Conservation (phyloP, 352 stramenopile species). For the Globisporangium middletonii region DNA sequence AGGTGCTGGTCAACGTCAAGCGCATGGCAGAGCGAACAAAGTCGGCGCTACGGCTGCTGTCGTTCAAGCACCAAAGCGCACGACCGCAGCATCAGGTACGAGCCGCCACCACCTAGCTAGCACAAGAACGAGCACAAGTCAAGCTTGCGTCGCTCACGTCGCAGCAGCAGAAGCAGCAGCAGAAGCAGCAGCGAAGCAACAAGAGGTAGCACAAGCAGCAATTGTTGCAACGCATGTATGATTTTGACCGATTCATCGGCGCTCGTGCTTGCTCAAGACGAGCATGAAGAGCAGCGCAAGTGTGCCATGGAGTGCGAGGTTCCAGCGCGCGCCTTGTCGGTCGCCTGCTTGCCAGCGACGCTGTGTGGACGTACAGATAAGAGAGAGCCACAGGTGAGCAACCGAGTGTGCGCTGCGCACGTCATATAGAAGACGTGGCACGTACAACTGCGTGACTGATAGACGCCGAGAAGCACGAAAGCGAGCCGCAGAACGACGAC, state of each 20-base stretch:
- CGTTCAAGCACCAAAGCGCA: too few species aligned
- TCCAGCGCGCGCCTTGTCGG: slow-evolving; percentile 40
- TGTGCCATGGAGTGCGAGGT: slow-evolving; percentile 37
- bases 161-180: too few species aligned
- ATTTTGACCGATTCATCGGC: background rate
- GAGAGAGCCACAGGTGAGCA: slow-evolving; percentile 1
- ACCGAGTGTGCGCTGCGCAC: background rate
- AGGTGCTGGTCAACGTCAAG: too few species aligned
- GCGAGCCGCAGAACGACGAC: slow-evolving; percentile 68
- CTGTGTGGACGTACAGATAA: slow-evolving; percentile 13
- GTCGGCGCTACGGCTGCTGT: too few species aligned
- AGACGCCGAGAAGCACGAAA: slow-evolving; percentile 55
- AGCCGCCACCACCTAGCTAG: too few species aligned
- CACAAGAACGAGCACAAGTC: too few species aligned
- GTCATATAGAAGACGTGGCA: background rate
- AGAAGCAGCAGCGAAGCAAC: too few species aligned
- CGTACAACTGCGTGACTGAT: slow-evolving; percentile 50
- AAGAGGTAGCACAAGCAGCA: background rate
- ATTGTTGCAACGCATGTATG: background rate
- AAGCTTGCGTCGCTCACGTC: too few species aligned
- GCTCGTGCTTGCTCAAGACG: slow-evolving; percentile 55
- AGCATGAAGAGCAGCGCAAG: slow-evolving; percentile 52
- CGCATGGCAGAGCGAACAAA: too few species aligned
- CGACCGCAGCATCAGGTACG: too few species aligned
- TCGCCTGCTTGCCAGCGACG: slow-evolving; percentile 41